phyloP scores from a whole-genome alignment of 306 rosid species.

The Aeschynomene evenia region DNA sequence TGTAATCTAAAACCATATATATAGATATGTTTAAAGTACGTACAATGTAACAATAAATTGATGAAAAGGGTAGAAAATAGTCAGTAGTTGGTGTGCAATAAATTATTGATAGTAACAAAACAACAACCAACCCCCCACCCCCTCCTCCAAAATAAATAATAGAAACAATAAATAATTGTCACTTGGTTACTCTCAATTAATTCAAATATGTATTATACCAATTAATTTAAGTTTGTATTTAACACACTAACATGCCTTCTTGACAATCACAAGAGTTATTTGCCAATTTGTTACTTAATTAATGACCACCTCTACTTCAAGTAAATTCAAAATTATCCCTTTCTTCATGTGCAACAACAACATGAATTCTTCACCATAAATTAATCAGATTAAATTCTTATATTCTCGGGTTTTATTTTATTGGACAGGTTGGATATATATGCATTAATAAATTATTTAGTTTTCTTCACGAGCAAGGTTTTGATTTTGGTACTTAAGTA shows the following conservation, averaged over 20 bases:
- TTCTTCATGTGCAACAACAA: not conserved
- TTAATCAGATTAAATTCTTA: too few species aligned
- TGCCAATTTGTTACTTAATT: too few species aligned
- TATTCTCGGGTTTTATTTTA: too few species aligned
- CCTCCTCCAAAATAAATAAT: not conserved
- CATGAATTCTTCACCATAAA: slow-evolving; percentile 3
- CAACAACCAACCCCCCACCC: not conserved
- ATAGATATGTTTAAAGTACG: too few species aligned
- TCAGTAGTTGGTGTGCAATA: slow-evolving; percentile 12
- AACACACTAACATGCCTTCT: not conserved
- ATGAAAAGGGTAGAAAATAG: not conserved
- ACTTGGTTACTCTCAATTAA: not conserved
- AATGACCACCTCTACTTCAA: too few species aligned
- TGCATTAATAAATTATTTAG: not conserved
- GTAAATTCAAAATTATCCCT: too few species aligned
- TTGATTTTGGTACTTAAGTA: not conserved
- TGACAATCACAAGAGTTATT: too few species aligned
- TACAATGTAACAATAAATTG: too few species aligned
- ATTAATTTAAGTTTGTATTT: not conserved
- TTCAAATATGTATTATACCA: not conserved
- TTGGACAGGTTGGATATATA: slow-evolving; percentile 5
- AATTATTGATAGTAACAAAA: slow-evolving; percentile 19
- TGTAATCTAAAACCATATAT: too few species aligned
- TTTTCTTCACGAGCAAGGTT: slow-evolving; percentile 25
- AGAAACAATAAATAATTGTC: too few species aligned